phyloP scores from a whole-genome alignment of 345 rosid genomes.

The Euphorbia tirucalli region DNA sequence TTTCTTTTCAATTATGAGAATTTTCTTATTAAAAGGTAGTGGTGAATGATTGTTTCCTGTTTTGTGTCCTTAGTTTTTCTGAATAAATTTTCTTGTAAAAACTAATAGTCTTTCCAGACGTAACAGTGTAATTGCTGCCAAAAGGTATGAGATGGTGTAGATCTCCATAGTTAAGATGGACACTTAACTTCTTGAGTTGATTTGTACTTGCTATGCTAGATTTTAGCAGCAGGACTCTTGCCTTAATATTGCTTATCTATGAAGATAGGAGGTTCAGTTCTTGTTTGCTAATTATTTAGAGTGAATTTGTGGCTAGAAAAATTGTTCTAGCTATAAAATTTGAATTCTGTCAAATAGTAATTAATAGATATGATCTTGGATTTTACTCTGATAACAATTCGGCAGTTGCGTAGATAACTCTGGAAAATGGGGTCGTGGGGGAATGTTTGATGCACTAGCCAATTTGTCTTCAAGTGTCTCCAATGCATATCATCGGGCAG shows the following conservation, averaged over 20 bases:
- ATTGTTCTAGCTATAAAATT: neutral
- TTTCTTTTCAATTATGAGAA: neutral
- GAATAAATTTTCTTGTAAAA: neutral
- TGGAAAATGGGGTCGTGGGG: slow-evolving; percentile 91
- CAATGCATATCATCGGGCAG: slow-evolving; percentile 60
- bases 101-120: neutral
- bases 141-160: neutral
- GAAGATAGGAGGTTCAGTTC: neutral
- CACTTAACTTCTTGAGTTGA: neutral
- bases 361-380: neutral
- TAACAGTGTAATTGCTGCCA: neutral
- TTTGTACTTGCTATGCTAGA: neutral
- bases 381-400: slow-evolving; percentile 17
- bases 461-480: slow-evolving; percentile 51
- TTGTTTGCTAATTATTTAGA: neutral
- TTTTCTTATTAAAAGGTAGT: neutral
- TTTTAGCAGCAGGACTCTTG: neutral
- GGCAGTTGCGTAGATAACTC: slow-evolving; percentile 81
- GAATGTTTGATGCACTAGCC: slow-evolving; percentile 72
- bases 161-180: neutral
- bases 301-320: neutral
- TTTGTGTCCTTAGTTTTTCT: neutral
- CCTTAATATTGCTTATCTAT: neutral
- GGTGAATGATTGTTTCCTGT: neutral
- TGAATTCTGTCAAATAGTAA: neutral